Conservation (phyloP, 164 flowering plant genomes). For the Saururus chinensis region DNA sequence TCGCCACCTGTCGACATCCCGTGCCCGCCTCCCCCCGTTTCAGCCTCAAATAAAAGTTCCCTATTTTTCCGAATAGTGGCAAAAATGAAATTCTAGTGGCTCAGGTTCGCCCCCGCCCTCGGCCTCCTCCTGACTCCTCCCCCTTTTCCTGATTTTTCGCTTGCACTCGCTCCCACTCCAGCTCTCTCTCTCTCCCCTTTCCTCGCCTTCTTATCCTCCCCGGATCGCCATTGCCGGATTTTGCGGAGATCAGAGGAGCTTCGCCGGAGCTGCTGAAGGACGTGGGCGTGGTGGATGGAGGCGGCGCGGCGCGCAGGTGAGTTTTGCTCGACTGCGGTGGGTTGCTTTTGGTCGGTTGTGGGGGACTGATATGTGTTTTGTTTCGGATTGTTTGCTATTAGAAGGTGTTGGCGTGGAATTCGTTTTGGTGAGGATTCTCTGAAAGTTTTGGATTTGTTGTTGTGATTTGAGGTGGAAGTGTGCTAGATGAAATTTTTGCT, state of each 20-base stretch:
- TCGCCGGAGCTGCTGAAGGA: too few species aligned
- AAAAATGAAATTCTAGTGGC: neutral
- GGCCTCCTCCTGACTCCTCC: neutral
- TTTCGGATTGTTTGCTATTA: neutral
- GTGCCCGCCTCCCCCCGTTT: neutral
- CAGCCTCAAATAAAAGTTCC: conserved; percentile 1
- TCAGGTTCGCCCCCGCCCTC: neutral
- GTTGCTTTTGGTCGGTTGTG: neutral
- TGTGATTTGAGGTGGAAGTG: conserved; percentile 2
- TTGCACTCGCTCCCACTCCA: too few species aligned
- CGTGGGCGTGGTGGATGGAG: neutral
- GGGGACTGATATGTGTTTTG: neutral
- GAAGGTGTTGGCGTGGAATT: neutral
- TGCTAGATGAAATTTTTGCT: conserved; percentile 10
- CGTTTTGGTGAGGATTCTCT: conserved; percentile 6
- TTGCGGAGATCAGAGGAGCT: too few species aligned
- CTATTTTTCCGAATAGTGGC: neutral
- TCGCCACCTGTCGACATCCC: neutral
- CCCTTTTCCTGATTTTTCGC: neutral
- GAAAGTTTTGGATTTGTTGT: conserved; percentile 12
- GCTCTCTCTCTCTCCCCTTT: too few species aligned
- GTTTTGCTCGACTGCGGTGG: neutral
- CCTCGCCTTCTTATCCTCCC: too few species aligned
- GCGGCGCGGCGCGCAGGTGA: neutral
- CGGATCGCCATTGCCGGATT: neutral